Conservation (phyloP, 257 asterid genomes). For the Oldenlandia corymbosa region DNA sequence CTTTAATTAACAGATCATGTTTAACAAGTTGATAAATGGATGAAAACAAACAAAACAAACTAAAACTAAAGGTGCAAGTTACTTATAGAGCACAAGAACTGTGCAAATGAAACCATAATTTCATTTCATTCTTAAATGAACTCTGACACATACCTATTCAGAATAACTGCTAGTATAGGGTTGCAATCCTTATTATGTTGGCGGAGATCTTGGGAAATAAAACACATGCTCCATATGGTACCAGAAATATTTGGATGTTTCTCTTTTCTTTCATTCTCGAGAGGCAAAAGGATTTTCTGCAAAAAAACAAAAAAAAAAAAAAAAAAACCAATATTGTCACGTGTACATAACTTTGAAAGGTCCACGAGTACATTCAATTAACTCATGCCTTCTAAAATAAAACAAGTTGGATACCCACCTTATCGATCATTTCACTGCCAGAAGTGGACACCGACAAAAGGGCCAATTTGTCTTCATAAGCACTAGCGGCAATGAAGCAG, state of each 20-base stretch:
- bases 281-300: conserved; percentile 64
- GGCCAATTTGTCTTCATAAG: conserved; percentile 77
- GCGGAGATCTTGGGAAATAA: conserved; percentile 56
- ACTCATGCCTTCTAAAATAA: neutral
- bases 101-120: conserved; percentile 9
- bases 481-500: conserved; percentile 87
- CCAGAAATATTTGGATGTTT: conserved; percentile 64
- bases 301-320: conserved; percentile 18
- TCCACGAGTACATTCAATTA: conserved; percentile 10
- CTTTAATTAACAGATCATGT: too few species aligned
- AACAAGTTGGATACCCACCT: conserved; percentile 46
- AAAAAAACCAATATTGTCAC: neutral
- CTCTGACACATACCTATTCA: conserved; percentile 61
- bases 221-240: conserved; percentile 99
- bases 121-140: conserved; percentile 13
- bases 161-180: conserved; percentile 78
- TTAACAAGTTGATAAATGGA: too few species aligned
- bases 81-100: conserved; percentile 8
- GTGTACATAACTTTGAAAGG: conserved; percentile 19
- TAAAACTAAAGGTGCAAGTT: conserved; percentile 7
- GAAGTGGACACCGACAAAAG: conserved; percentile 68
- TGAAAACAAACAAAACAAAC: conserved; percentile 23
- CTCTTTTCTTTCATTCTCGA: conserved; percentile 50
- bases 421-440: conserved; percentile 64
- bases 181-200: conserved; percentile 45